Conservation (phyloP, 2,329 filamentous ascomycete species). For the Ascocoryne sarcoides region DNA sequence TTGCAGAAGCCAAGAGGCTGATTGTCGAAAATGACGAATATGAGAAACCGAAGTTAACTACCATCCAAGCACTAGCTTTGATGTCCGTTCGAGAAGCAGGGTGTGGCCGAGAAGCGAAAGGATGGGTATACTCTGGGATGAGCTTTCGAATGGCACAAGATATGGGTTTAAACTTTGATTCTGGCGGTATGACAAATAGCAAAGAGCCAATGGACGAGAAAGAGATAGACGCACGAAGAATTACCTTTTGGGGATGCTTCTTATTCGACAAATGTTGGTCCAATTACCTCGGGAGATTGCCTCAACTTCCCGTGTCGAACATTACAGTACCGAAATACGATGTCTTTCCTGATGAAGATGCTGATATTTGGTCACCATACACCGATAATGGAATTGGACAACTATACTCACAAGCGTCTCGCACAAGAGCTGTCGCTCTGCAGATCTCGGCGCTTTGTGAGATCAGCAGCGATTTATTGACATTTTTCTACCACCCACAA, state of each 20-base stretch:
- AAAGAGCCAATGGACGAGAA: slow-evolving; percentile 59
- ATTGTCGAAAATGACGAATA: slow-evolving; percentile 90
- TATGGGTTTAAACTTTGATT: slow-evolving; percentile 81
- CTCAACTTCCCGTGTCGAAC: slow-evolving; percentile 71
- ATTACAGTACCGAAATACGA: slow-evolving; percentile 84
- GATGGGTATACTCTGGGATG: slow-evolving; percentile 98
- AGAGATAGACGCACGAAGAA: slow-evolving; percentile 78
- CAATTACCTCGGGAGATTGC: slow-evolving; percentile 86
- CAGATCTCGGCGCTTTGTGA: slow-evolving; percentile 81
- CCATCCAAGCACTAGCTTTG: slow-evolving; percentile 83
- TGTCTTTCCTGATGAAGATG: slow-evolving; percentile 82
- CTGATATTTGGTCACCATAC: slow-evolving; percentile 78
- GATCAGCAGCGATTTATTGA: slow-evolving; percentile 83
- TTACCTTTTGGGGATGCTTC: slow-evolving; percentile 97
- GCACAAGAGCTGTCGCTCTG: slow-evolving; percentile 72
- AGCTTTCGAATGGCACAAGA: slow-evolving; percentile 96
- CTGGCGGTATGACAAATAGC: slow-evolving; percentile 54
- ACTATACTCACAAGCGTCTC: slow-evolving; percentile 66
- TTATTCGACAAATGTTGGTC: slow-evolving; percentile 99
- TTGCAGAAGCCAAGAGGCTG: slow-evolving; percentile 82
- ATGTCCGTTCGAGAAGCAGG: slow-evolving; percentile 97
- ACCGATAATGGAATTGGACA: slow-evolving; percentile 73
- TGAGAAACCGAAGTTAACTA: slow-evolving; percentile 78
- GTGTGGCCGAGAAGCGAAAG: slow-evolving; percentile 86
- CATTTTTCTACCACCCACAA: slow-evolving; percentile 83